Conservation (phyloP, 352 stramenopile genomes). For the Globisporangium sylvaticum region DNA sequence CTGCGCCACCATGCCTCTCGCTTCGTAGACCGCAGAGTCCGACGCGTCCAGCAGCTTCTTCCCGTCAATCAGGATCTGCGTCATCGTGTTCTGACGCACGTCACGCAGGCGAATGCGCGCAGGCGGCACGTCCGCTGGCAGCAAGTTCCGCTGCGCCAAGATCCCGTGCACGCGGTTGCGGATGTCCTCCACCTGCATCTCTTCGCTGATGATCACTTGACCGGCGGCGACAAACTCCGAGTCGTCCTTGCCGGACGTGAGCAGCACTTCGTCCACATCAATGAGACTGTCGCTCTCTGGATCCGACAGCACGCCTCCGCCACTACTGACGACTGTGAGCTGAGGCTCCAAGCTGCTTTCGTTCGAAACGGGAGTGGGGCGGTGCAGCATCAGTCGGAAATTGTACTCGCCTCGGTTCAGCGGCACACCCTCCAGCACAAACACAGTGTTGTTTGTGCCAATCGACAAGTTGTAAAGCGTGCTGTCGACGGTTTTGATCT, state of each 20-base stretch:
- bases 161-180: constrained; percentile 40
- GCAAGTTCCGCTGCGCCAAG: constrained; percentile 42
- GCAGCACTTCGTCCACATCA: constrained; percentile 58
- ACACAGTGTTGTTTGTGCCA: constrained; percentile 61
- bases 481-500: constrained; percentile 80
- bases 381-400: constrained; percentile 65
- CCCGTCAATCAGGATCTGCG: constrained; percentile 56
- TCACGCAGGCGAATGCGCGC: constrained; percentile 62
- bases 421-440: constrained; percentile 57
- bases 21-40: constrained; percentile 72
- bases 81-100: constrained; percentile 63
- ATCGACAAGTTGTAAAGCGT: constrained; percentile 77
- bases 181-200: constrained; percentile 73
- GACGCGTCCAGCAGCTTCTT: constrained; percentile 62
- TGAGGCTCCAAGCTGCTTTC: constrained; percentile 16
- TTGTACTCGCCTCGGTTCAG: constrained; percentile 75
- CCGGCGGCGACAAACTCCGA: constrained; percentile 46
- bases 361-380: constrained; percentile 13
- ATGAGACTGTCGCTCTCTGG: constrained; percentile 32
- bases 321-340: constrained; percentile 19
- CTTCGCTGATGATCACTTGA: constrained; percentile 70
- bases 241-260: constrained; percentile 50
- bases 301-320: constrained; percentile 1
- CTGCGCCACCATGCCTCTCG: constrained; percentile 65
- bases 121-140: constrained; percentile 22